phyloP scores from a whole-genome alignment of 1,284 basidiomycete species.

The Puccinia novopanici region DNA sequence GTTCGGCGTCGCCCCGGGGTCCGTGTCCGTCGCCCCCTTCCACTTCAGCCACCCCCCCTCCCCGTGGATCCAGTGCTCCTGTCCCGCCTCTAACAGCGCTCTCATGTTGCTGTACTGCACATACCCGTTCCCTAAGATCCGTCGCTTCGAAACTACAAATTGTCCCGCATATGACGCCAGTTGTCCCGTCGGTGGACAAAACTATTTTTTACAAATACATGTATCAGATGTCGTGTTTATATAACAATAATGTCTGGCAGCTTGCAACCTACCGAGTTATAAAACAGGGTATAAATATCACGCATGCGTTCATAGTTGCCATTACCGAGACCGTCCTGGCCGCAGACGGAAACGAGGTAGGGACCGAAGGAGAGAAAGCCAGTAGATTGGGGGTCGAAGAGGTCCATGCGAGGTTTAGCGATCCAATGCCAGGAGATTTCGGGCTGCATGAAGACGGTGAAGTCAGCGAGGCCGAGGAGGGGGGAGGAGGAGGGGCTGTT shows the following conservation, averaged over 20 bases:
- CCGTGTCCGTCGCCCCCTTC: constrained; percentile 26
- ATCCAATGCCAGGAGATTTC: constrained; percentile 60
- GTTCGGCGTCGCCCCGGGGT: not conserved
- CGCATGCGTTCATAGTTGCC: constrained; percentile 40
- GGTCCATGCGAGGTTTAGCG: constrained; percentile 57
- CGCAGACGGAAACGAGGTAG: constrained; percentile 57
- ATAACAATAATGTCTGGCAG: not conserved
- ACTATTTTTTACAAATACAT: not conserved
- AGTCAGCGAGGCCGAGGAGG: constrained; percentile 54
- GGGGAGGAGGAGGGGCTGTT: not conserved
- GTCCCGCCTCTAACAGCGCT: constrained; percentile 55
- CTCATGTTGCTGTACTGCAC: constrained; percentile 55
- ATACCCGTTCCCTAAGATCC: constrained; percentile 55
- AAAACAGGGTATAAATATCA: constrained; percentile 34
- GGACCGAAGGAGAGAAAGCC: constrained; percentile 60
- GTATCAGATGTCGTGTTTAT: not conserved
- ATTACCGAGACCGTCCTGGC: constrained; percentile 52
- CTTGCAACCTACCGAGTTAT: constrained; percentile 48
- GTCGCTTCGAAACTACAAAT: constrained; percentile 57
- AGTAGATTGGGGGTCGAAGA: constrained; percentile 53
- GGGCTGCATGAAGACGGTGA: constrained; percentile 60
- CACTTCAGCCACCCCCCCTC: constrained; percentile 57
- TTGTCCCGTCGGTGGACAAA: constrained; percentile 44
- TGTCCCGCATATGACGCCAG: constrained; percentile 58
- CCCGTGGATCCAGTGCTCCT: constrained; percentile 58